phyloP scores from a whole-genome alignment of 2,329 filamentous ascomycete genomes.

The Beauveria sp. region DNA sequence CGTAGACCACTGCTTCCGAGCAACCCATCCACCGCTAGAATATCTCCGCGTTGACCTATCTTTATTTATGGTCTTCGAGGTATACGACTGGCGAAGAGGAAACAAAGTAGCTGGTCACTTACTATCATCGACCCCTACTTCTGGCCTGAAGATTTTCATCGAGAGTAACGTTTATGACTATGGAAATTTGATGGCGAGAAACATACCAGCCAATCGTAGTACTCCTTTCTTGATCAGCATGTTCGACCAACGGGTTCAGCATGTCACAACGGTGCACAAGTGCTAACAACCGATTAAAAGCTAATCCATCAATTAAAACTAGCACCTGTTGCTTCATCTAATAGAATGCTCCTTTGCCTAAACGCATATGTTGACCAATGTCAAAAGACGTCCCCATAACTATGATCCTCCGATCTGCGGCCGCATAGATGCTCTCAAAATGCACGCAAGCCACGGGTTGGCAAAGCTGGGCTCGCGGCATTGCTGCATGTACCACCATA shows the following conservation, averaged over 20 bases:
- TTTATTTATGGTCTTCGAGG: conserved; percentile 67
- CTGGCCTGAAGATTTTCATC: conserved; percentile 77
- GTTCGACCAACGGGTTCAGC: not conserved
- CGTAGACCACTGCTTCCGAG: not conserved
- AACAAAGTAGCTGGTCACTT: conserved; percentile 39
- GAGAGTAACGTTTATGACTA: conserved; percentile 55
- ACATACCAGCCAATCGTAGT: conserved; percentile 38
- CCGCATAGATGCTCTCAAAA: not conserved
- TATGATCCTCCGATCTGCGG: not conserved
- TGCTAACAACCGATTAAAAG: not conserved
- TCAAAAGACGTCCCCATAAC: not conserved
- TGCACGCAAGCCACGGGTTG: not conserved
- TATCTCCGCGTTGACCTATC: conserved; percentile 80
- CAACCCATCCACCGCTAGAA: conserved; percentile 52
- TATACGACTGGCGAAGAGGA: conserved; percentile 90
- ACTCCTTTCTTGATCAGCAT: not conserved
- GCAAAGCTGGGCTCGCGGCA: not conserved
- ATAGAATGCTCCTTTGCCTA: not conserved
- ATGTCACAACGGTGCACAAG: not conserved
- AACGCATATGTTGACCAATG: conserved; percentile 3
- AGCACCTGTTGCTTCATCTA: conserved; percentile 8
- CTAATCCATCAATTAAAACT: conserved; percentile 10
- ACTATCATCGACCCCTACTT: conserved; percentile 45
- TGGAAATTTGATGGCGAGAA: conserved; percentile 80
- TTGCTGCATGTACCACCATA: not conserved